Base-by-base conservation (phyloP, 192 early-diverging fungal species). In the Rhizophagus clarus region DNA sequence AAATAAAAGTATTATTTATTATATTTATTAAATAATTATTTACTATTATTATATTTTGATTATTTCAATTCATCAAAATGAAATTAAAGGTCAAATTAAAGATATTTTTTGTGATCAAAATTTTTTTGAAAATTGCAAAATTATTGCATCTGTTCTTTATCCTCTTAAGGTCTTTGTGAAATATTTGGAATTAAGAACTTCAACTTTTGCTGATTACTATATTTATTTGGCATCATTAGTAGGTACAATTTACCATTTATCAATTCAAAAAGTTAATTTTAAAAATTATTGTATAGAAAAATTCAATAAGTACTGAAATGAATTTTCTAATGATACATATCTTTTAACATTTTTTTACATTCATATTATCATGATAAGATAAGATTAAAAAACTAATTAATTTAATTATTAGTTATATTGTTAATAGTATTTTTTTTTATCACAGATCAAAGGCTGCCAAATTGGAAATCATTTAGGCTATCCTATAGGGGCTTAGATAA, bases 331-430 rank as follows among this genome's bases (percentile, higher is more conserved):
- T 62, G 24, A 62, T 24, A n/a, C 20, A 9, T 8, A 62, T 62
- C 61, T 62, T n/a, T 62, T 62, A n/a, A n/a, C 61, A 24, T 62
- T 62, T 62, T 62, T 62, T 62, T 62, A 62, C 20, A 62, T 62
- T 3, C 20, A 62, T n/a, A 62, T 3, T 62, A 62, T 62, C 20
- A 24, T n/a, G 20, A 14, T 67, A 67, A 40, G 40, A 40, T 40
- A 40, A 40, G 1, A 32, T 32, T 32, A 32, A 32, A 2, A 32
- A 32, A 3, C 32, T 32, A 3, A 32, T 32, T 32, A 32, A 32
- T 32, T 32, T 32, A 32, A 32, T 32, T 32, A 32, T 32, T 3
- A 32, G 32, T 32, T 32, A 32, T 32, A 32, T 32, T 1, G 3
- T 32, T 32, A 32, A 32, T 32, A 32, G 3, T 32, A 32, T 2